These are phyloP conservation scores for Cinnamomum chago DNA, from an alignment of 164 flowering plant genomes.

Conservation along the genomic window DNA sequence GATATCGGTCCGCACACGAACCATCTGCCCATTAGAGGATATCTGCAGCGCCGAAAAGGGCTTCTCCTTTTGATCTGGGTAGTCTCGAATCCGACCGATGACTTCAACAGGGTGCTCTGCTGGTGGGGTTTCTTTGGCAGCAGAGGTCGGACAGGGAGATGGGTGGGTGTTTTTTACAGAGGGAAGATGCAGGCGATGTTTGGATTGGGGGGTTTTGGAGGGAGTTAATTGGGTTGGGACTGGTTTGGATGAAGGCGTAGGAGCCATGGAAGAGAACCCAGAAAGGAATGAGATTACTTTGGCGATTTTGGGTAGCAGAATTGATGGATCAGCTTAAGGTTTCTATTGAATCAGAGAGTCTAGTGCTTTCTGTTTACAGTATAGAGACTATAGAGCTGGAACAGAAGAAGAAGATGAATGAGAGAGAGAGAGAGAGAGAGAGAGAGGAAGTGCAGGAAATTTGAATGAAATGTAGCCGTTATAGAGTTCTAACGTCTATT, in stretches of 20 bases:
- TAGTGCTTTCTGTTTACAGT: conserved; percentile 2
- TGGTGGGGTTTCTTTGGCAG: conserved; percentile 31
- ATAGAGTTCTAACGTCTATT: conserved; percentile 30
- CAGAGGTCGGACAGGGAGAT: conserved; percentile 42
- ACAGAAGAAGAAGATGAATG: not conserved
- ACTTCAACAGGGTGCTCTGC: conserved; percentile 95
- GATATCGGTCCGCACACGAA: conserved; percentile 69
- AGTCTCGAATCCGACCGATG: conserved; percentile 67
- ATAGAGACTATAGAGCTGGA: conserved; percentile 4
- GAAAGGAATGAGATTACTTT: conserved; percentile 5
- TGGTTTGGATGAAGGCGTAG: conserved; percentile 53
- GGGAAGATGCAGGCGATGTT: conserved; percentile 46
- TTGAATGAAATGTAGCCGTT: conserved; percentile 55
- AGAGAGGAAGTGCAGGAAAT: conserved; percentile 14
- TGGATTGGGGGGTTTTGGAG: conserved; percentile 61
- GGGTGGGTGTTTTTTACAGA: conserved; percentile 31
- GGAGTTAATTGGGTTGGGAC: conserved; percentile 29
- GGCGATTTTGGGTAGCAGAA: not conserved
- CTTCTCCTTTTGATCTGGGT: conserved; percentile 53
- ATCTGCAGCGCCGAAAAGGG: conserved; percentile 48
- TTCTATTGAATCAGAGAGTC: not conserved
- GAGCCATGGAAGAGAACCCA: conserved; percentile 45
- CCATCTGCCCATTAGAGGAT: conserved; percentile 36
- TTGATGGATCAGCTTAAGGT: not conserved
- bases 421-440: conserved; percentile 10